A percentile compares a stretch with the other conserved stretches of the same genome.
These are phyloP conservation scores for Ajuga reptans DNA, from an alignment of 305 asterid species.

Conservation along the genomic window DNA sequence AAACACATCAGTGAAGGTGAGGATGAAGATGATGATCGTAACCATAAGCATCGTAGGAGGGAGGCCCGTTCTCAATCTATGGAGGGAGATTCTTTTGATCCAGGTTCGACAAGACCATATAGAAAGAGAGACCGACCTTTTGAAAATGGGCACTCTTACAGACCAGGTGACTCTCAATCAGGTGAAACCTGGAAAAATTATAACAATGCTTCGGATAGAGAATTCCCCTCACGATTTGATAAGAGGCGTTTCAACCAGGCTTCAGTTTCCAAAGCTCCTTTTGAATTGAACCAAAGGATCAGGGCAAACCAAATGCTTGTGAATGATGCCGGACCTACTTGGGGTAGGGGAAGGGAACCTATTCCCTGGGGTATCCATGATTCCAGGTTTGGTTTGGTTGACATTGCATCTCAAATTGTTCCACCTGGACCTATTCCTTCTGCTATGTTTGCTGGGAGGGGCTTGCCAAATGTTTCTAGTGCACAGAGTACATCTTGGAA, in stretches of 20 bases:
- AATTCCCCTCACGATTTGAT: conserved; percentile 49
- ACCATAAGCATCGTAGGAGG: conserved; percentile 91
- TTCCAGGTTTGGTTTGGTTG: conserved; percentile 66
- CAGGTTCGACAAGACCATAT: conserved; percentile 49
- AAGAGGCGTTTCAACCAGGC: conserved; percentile 47
- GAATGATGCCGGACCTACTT: conserved; percentile 45
- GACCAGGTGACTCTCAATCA: conserved; percentile 58
- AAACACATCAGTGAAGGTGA: conserved; percentile 91
- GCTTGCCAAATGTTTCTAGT: conserved; percentile 49
- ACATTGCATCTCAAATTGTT: conserved; percentile 58
- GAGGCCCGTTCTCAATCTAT: conserved; percentile 60
- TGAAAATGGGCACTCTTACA: conserved; percentile 59
- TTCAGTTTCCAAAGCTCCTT: conserved; percentile 49
- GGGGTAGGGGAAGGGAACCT: conserved; percentile 78
- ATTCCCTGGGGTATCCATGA: conserved; percentile 63
- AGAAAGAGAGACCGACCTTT: conserved; percentile 68
- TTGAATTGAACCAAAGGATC: conserved; percentile 54
- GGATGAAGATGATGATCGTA: conserved; percentile 98
- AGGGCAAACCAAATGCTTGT: conserved; percentile 51
- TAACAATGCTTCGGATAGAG: conserved; percentile 41
- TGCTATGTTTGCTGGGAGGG: conserved; percentile 69
- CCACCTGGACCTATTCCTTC: conserved; percentile 65
- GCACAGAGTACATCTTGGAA: conserved; percentile 57
- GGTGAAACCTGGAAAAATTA: conserved; percentile 45
- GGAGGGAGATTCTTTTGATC: conserved; percentile 63